phyloP scores from a whole-genome alignment of 2,329 filamentous ascomycete genomes.

The Exophiala spinifera region DNA sequence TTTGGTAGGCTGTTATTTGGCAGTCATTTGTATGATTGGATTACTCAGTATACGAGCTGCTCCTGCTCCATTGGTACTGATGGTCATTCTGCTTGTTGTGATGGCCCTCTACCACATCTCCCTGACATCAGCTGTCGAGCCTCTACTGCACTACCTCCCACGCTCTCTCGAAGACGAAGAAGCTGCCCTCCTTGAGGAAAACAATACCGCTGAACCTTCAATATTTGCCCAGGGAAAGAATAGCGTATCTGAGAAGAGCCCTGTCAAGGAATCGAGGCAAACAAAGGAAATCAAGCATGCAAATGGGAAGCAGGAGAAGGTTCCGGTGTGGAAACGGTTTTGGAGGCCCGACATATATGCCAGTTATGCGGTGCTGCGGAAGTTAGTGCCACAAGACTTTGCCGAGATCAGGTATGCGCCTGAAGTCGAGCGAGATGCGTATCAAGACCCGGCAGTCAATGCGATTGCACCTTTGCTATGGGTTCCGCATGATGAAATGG shows the following conservation, averaged over 20 bases:
- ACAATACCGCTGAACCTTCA: constrained; percentile 2
- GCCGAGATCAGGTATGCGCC: constrained; percentile 59
- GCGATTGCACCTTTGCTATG: constrained; percentile 68
- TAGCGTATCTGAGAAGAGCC: constrained; percentile 27
- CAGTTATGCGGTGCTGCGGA: constrained; percentile 68
- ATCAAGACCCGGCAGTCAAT: constrained; percentile 68
- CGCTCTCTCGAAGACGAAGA: constrained; percentile 64
- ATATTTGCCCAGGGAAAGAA: constrained; percentile 4
- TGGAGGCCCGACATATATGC: constrained; percentile 74
- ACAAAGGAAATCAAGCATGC: constrained; percentile 18
- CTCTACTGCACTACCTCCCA: constrained; percentile 75
- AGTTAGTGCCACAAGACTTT: constrained; percentile 61
- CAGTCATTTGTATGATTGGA: constrained; percentile 78
- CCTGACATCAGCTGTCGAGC: constrained; percentile 69
- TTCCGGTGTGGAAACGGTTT: constrained; percentile 49
- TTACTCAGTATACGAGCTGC: constrained; percentile 70
- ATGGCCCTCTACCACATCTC: constrained; percentile 70
- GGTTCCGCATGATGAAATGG: constrained; percentile 73
- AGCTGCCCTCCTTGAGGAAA: constrained; percentile 42
- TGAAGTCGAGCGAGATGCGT: constrained; percentile 64
- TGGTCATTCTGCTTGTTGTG: constrained; percentile 73
- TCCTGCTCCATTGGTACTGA: constrained; percentile 66
- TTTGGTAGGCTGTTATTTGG: constrained; percentile 77
- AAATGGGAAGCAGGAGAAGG: constrained; percentile 1
- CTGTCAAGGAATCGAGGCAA: constrained; percentile 18